Conservation (phyloP, 257 asterid genomes). For the Gentiana macrophylla region DNA sequence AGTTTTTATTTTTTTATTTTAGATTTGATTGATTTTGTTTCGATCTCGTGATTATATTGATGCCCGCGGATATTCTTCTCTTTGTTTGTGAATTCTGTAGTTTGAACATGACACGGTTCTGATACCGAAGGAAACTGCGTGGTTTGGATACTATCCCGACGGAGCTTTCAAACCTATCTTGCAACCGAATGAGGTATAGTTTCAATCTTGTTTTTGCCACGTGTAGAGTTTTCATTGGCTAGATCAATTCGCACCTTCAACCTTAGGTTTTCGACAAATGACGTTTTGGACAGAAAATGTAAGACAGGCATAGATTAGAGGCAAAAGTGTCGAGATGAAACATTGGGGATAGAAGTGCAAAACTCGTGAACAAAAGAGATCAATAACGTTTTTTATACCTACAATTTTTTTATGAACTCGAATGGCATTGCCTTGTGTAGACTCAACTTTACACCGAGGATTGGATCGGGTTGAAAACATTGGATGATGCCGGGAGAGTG, state of each 20-base stretch:
- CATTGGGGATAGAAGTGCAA: too few species aligned
- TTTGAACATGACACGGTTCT: slow-evolving; percentile 85
- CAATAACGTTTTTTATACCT: too few species aligned
- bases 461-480: slow-evolving; percentile 73
- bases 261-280: too few species aligned
- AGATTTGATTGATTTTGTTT: not conserved
- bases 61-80: not conserved
- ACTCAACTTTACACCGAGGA: slow-evolving; percentile 58
- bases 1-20: not conserved
- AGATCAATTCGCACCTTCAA: too few species aligned
- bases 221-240: too few species aligned
- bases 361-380: too few species aligned
- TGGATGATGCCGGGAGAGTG: slow-evolving; percentile 65
- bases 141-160: slow-evolving; percentile 95
- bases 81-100: slow-evolving; percentile 21
- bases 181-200: slow-evolving; percentile 63
- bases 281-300: too few species aligned
- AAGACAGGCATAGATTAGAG: too few species aligned
- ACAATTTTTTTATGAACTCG: not conserved
- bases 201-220: too few species aligned
- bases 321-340: too few species aligned
- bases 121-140: slow-evolving; percentile 89
- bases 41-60: not conserved
- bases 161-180: slow-evolving; percentile 64
- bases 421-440: slow-evolving; percentile 10